Evolutionary conservation across 306 rosid genomes (phyloP).

Genomic region (Begonia loranthoides): DNA sequence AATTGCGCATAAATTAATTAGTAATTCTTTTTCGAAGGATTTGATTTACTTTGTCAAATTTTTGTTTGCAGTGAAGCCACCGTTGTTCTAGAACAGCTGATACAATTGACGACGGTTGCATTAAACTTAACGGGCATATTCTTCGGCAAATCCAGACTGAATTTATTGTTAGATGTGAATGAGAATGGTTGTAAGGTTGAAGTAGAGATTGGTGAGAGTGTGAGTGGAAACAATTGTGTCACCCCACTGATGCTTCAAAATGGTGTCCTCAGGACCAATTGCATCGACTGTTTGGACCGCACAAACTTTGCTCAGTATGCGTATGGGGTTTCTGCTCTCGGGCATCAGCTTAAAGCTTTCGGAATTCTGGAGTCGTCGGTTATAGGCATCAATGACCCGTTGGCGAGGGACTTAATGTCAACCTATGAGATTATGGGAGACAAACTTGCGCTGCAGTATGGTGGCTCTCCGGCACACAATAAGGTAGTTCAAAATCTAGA

Average conservation of each 20-base stretch:
- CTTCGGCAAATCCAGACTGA: conserved; percentile 22
- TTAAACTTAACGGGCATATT: conserved; percentile 56
- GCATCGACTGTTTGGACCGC: conserved; percentile 98
- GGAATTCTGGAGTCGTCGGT: conserved; percentile 35
- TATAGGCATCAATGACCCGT: conserved; percentile 55
- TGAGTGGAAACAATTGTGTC: conserved; percentile 15
- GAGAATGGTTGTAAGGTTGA: conserved; percentile 2
- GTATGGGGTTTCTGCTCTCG: conserved; percentile 71
- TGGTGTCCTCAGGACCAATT: conserved; percentile 85
- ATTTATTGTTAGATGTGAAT: not conserved
- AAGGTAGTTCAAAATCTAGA: conserved; percentile 38
- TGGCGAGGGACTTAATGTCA: conserved; percentile 66
- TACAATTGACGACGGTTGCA: conserved; percentile 44
- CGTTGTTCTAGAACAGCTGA: conserved; percentile 51
- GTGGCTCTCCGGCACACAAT: conserved; percentile 97
- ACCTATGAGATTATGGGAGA: conserved; percentile 89
- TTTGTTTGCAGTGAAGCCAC: conserved; percentile 49
- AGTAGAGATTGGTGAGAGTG: conserved; percentile 19
- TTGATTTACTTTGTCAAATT: not conserved
- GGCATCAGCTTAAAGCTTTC: conserved; percentile 49
- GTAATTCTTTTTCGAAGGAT: conserved; percentile 1
- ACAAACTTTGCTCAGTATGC: conserved; percentile 92
- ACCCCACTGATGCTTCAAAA: conserved; percentile 36
- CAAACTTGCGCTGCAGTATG: conserved; percentile 75
- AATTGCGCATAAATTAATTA: conserved; percentile 12